These are phyloP conservation scores for Venturiaceae sp. DNA, from an alignment of 2,329 filamentous ascomycete genomes.

Conservation along the genomic window DNA sequence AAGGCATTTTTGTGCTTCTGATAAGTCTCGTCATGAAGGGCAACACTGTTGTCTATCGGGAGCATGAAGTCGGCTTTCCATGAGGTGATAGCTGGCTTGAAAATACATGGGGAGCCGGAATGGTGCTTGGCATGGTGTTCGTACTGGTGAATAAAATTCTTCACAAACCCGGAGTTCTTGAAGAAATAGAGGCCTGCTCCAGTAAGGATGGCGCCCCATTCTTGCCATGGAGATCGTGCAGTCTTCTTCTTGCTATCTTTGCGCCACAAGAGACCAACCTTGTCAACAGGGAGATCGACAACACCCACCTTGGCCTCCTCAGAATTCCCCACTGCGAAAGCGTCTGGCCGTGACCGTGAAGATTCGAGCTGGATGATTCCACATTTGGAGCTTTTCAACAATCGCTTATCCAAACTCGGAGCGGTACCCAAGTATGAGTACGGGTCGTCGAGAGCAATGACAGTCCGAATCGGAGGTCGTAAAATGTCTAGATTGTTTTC, in stretches of 20 bases:
- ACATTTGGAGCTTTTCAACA: conserved; percentile 70
- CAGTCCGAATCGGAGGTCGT: conserved; percentile 79
- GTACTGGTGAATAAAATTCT: conserved; percentile 79
- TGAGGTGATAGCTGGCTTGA: conserved; percentile 78
- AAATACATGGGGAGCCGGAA: conserved; percentile 68
- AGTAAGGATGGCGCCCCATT: conserved; percentile 95
- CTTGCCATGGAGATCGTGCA: conserved; percentile 91
- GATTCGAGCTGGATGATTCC: conserved; percentile 93
- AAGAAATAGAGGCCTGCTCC: conserved; percentile 98
- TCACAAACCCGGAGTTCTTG: conserved; percentile 86
- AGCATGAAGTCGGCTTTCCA: conserved; percentile 93
- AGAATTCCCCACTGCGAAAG: conserved; percentile 81
- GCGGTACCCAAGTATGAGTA: conserved; percentile 80
- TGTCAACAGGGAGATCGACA: conserved; percentile 95
- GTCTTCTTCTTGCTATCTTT: conserved; percentile 93
- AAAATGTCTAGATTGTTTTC: conserved; percentile 78
- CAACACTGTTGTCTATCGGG: conserved; percentile 87
- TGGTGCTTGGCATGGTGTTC: conserved; percentile 71
- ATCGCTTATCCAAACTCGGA: conserved; percentile 56
- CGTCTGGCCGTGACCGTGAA: conserved; percentile 82
- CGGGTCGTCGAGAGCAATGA: conserved; percentile 83
- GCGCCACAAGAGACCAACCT: conserved; percentile 88
- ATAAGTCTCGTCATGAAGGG: conserved; percentile 75
- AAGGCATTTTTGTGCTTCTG: conserved; percentile 96
- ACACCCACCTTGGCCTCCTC: conserved; percentile 82